Conservation (phyloP, 108 stramenopile genomes). For the Ochromonas danica region DNA sequence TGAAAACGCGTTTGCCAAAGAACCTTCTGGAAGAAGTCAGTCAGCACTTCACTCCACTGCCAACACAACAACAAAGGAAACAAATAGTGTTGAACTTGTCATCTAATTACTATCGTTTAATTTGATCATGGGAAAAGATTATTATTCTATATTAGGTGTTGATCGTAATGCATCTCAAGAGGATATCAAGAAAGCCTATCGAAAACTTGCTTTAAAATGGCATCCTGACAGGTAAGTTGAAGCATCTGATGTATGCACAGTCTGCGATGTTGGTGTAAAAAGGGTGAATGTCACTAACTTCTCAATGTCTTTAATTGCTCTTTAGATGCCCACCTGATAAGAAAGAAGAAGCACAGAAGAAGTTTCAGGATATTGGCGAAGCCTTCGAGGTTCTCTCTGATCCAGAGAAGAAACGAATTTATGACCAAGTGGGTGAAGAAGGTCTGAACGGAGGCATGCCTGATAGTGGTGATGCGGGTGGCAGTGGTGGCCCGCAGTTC, state of each 20-base stretch:
- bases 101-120: too few species aligned
- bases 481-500: conserved; percentile 18
- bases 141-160: conserved; percentile 21
- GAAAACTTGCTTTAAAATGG: conserved; percentile 47
- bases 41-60: too few species aligned
- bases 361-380: conserved; percentile 77
- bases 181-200: conserved; percentile 22
- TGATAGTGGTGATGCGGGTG: conserved; percentile 1
- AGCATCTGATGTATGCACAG: too few species aligned
- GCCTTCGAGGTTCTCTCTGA: conserved; percentile 54
- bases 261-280: too few species aligned
- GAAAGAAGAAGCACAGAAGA: conserved; percentile 43
- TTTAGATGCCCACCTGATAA: conserved; percentile 19
- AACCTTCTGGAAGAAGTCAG: too few species aligned
- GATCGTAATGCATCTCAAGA: neutral
- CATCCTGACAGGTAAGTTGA: conserved; percentile 49
- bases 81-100: too few species aligned
- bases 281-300: neutral
- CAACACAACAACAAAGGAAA: too few species aligned
- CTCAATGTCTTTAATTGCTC: neutral
- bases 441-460: conserved; percentile 38
- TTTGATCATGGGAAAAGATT: conserved; percentile 6
- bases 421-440: conserved; percentile 51
- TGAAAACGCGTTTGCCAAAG: too few species aligned
- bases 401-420: conserved; percentile 46